Conservation (phyloP, 495 filamentous ascomycete genomes). For the Cudoniella acicularis region DNA sequence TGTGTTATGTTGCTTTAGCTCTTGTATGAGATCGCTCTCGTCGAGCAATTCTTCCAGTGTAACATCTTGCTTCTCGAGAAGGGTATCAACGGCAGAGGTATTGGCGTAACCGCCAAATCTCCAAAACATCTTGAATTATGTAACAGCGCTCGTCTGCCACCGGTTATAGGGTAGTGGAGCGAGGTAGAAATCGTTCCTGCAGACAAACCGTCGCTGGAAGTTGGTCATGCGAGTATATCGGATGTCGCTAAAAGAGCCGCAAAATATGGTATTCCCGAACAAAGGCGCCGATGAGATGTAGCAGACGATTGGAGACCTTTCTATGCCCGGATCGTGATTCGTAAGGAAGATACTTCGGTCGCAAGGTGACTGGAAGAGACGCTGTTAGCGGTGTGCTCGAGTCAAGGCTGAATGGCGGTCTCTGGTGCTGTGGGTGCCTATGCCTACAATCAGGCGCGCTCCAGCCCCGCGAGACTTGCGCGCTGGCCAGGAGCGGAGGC, state of each 20-base stretch:
- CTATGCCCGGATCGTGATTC: constrained; percentile 20
- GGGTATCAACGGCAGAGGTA: constrained; percentile 90
- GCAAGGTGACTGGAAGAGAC: constrained; percentile 6
- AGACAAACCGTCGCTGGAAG: constrained; percentile 2
- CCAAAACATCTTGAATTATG: constrained; percentile 86
- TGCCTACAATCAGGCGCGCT: constrained; percentile 3
- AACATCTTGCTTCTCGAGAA: constrained; percentile 93
- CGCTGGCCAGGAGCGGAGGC: not conserved
- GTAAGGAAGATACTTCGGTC: constrained; percentile 11
- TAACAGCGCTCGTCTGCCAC: constrained; percentile 34
- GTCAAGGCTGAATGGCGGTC: not conserved
- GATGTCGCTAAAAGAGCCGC: constrained; percentile 15
- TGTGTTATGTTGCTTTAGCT: constrained; percentile 95
- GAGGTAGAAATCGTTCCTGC: constrained; percentile 7
- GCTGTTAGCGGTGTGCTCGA: constrained; percentile 13
- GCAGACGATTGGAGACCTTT: constrained; percentile 10
- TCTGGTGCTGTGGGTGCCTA: constrained; percentile 15
- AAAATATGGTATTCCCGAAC: constrained; percentile 10
- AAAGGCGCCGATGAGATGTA: constrained; percentile 11
- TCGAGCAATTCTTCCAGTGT: constrained; percentile 93
- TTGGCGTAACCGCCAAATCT: constrained; percentile 97
- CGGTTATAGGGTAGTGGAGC: constrained; percentile 10
- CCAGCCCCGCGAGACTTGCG: constrained; percentile 15
- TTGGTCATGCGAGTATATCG: constrained; percentile 25
- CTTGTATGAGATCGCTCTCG: constrained; percentile 92